Evolutionary conservation across 371 early-diverging fungal species (phyloP).

Genomic region (Smittium culicis): DNA sequence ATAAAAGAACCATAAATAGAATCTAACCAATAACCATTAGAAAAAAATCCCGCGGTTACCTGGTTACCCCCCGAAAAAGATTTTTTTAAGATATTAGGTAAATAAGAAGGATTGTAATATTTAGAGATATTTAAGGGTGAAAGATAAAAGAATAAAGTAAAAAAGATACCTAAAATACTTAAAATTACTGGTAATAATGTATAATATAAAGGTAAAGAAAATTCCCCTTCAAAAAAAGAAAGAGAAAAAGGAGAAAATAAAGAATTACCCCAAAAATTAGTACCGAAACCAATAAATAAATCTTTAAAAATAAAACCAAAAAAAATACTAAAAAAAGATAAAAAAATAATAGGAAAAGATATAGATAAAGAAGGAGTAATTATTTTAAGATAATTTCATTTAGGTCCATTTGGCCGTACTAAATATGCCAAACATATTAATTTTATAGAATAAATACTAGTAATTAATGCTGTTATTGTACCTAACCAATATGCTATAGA

Average conservation of each 20-base stretch:
- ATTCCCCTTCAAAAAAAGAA: slow-evolving; percentile 38
- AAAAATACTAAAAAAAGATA: slow-evolving; percentile 42
- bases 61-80: slow-evolving; percentile 12
- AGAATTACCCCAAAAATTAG: slow-evolving; percentile 41
- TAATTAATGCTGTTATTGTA: slow-evolving; percentile 42
- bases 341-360: slow-evolving; percentile 38
- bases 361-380: slow-evolving; percentile 38
- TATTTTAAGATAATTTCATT: slow-evolving; percentile 36
- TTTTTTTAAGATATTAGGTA: slow-evolving; percentile 22
- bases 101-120: slow-evolving; percentile 14
- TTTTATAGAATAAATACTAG: slow-evolving; percentile 45
- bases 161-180: slow-evolving; percentile 33
- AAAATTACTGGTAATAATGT: slow-evolving; percentile 36
- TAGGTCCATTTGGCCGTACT: slow-evolving; percentile 40
- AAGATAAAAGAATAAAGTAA: slow-evolving; percentile 25
- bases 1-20: slow-evolving; percentile 31
- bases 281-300: slow-evolving; percentile 45
- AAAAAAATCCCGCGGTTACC: slow-evolving; percentile 20
- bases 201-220: slow-evolving; percentile 35
- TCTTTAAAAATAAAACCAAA: slow-evolving; percentile 51
- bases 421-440: slow-evolving; percentile 42
- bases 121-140: slow-evolving; percentile 20
- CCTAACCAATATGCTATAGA: slow-evolving; percentile 48
- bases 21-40: slow-evolving; percentile 35
- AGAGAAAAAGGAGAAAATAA: slow-evolving; percentile 45